Evolutionary conservation across 768 basidiomycete genomes (phyloP).

Genomic region (Mycena haematopus): DNA sequence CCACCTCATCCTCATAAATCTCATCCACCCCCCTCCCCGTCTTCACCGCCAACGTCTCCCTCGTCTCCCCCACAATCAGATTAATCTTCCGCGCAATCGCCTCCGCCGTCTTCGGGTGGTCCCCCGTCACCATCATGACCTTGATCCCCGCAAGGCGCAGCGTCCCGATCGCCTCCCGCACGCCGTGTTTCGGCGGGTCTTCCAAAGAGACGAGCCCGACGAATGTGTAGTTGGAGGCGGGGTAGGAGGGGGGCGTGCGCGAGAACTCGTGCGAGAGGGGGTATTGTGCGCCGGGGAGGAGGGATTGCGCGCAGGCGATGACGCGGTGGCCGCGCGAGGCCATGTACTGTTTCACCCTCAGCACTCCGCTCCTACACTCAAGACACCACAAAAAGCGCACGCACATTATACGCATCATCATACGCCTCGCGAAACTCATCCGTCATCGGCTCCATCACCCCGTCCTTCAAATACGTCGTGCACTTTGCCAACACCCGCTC

Average conservation of each 20-base stretch:
- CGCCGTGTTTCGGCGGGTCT: conserved; percentile 75
- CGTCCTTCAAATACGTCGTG: conserved; percentile 62
- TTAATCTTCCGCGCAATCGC: conserved; percentile 79
- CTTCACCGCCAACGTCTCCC: conserved; percentile 62
- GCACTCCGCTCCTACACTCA: not conserved
- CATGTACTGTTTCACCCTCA: conserved; percentile 59
- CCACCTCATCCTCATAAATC: conserved; percentile 72
- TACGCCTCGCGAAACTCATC: conserved; percentile 61
- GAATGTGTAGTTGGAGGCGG: conserved; percentile 63
- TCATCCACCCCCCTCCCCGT: conserved; percentile 61
- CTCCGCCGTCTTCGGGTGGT: conserved; percentile 77
- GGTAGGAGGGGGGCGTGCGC: conserved; percentile 60
- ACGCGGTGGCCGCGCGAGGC: conserved; percentile 78
- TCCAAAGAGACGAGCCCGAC: conserved; percentile 71
- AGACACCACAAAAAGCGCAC: conserved; percentile 30
- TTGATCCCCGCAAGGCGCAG: conserved; percentile 75
- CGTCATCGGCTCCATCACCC: conserved; percentile 52
- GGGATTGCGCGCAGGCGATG: conserved; percentile 71
- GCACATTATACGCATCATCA: conserved; percentile 67
- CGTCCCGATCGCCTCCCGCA: conserved; percentile 74
- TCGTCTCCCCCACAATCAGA: conserved; percentile 69
- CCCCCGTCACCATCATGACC: conserved; percentile 80
- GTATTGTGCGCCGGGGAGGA: conserved; percentile 58
- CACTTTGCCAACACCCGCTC: conserved; percentile 73
- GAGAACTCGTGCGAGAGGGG: conserved; percentile 57